phyloP scores from a whole-genome alignment of 805 yeast genomes.

The Cephaloascus albidus region DNA sequence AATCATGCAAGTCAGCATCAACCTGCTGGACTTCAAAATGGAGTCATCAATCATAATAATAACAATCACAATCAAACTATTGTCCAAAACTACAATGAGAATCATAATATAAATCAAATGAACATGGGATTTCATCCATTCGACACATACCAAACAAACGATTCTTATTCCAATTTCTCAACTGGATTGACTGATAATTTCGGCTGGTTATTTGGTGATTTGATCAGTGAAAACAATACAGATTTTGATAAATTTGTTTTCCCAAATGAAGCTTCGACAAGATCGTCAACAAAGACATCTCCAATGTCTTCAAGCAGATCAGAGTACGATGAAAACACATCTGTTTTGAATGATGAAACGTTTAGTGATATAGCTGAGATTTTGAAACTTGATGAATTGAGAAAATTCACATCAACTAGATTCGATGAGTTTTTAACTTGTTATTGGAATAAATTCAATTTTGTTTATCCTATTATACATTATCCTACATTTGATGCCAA shows the following conservation, averaged over 20 bases:
- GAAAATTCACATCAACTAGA: constrained; percentile 2
- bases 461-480: constrained; percentile 29
- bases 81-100: neutral
- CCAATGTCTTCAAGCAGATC: neutral
- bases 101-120: neutral
- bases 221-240: neutral
- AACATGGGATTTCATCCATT: constrained; percentile 2
- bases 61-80: neutral
- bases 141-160: no score
- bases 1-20: neutral
- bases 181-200: constrained; percentile 10
- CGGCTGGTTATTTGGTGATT: constrained; percentile 14
- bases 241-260: neutral
- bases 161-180: constrained; percentile 4
- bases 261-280: neutral
- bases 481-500: constrained; percentile 17
- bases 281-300: neutral
- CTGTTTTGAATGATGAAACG: neutral
- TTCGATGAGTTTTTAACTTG: constrained; percentile 11
- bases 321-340: neutral
- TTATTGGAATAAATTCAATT: constrained; percentile 26
- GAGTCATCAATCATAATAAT: neutral
- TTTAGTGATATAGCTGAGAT: neutral
- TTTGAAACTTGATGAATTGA: neutral
- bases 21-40: neutral